A percentile compares a stretch with the other conserved stretches of the same genome.
Conservation (phyloP, 192 early-diverging fungal species). For the Umbelopsis vinacea region DNA sequence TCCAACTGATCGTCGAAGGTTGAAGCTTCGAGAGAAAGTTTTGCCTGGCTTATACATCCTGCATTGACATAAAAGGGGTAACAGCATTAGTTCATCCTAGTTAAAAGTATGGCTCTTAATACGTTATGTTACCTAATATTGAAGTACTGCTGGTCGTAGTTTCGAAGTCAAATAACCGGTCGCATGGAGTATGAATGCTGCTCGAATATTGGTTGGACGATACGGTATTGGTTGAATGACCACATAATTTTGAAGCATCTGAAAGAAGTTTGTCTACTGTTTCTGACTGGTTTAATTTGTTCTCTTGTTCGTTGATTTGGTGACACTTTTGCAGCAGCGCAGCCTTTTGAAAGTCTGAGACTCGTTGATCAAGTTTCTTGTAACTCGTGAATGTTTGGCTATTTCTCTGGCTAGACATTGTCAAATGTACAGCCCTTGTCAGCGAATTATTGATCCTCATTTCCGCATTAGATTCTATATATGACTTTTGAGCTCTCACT, state of each 20-base stretch:
- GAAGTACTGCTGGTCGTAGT: not conserved
- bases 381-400: not conserved
- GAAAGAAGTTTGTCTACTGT: not conserved
- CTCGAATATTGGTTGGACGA: not conserved
- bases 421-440: not conserved
- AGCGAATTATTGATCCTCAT: not conserved
- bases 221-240: not conserved
- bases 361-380: not conserved
- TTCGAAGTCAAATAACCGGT: not conserved
- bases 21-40: too few species aligned
- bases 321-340: conserved; percentile 1
- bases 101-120: not conserved
- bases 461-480: not conserved
- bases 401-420: not conserved
- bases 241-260: not conserved
- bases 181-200: not conserved
- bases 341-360: not conserved
- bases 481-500: conserved; percentile 9
- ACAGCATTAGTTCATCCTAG: not conserved
- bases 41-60: not conserved
- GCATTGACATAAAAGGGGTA: not conserved
- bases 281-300: too few species aligned
- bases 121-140: not conserved
- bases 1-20: too few species aligned
- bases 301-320: not conserved